Percentiles rank a stretch among this genome's conserved stretches.
phyloP scores from a whole-genome alignment of 2,329 filamentous ascomycete genomes.

The Paraconiothyrium sp. region DNA sequence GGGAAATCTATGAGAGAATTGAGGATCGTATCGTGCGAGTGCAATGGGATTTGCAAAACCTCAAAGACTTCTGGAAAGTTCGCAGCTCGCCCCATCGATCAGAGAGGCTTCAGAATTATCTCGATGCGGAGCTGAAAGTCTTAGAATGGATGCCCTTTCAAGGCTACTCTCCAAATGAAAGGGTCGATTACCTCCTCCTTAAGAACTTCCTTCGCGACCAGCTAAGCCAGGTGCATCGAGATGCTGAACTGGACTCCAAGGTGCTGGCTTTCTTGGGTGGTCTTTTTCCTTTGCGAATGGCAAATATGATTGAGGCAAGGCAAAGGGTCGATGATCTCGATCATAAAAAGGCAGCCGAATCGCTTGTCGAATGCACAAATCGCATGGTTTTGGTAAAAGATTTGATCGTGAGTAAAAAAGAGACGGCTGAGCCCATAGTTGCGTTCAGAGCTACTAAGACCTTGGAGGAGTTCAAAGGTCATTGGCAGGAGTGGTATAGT shows the following conservation, averaged over 20 bases:
- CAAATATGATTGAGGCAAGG: conserved; percentile 59
- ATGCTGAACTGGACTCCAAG: conserved; percentile 49
- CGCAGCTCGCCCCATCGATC: conserved; percentile 55
- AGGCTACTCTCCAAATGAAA: conserved; percentile 54
- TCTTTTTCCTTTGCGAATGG: conserved; percentile 51
- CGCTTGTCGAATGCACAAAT: conserved; percentile 50
- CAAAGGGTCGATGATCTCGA: conserved; percentile 57
- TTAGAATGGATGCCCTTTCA: conserved; percentile 51
- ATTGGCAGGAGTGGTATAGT: conserved; percentile 58
- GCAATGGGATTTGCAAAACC: conserved; percentile 57
- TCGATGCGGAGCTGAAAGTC: conserved; percentile 52
- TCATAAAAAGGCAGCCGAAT: conserved; percentile 55
- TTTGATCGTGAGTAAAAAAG: conserved; percentile 47
- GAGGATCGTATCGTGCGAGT: conserved; percentile 42
- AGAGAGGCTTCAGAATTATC: conserved; percentile 54
- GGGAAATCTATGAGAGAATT: conserved; percentile 15
- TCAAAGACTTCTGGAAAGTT: conserved; percentile 62
- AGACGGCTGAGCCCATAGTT: conserved; percentile 51
- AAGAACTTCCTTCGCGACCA: conserved; percentile 55
- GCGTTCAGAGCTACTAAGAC: conserved; percentile 60
- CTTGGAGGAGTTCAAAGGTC: conserved; percentile 51
- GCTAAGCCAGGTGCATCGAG: conserved; percentile 51
- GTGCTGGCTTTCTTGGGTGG: conserved; percentile 54
- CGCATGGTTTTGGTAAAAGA: conserved; percentile 46
- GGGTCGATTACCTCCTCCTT: conserved; percentile 61